Evolutionary conservation across 176 grass and related monocot genomes (phyloP).

Genomic region (Phyllostachys edulis): DNA sequence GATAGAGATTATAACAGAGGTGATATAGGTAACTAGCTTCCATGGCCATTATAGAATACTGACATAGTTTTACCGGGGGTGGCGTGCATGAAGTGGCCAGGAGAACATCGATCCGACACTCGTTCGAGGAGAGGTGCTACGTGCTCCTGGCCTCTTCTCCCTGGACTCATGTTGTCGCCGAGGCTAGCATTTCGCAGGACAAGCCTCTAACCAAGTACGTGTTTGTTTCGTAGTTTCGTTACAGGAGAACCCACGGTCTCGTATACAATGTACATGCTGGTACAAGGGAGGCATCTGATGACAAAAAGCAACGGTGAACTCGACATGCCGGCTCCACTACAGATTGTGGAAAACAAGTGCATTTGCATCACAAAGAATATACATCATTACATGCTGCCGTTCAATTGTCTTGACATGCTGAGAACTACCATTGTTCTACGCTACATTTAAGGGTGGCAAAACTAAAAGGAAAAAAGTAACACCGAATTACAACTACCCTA

Average conservation of each 20-base stretch:
- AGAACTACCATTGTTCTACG: slow-evolving; percentile 25
- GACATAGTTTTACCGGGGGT: no score
- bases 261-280: background rate
- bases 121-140: background rate
- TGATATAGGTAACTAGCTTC: no score
- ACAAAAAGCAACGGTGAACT: background rate
- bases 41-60: no score
- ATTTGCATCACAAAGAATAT: slow-evolving; percentile 52
- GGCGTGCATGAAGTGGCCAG: no score
- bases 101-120: no score
- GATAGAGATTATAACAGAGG: no score
- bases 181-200: background rate
- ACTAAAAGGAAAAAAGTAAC: slow-evolving; percentile 16
- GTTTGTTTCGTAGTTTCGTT: background rate
- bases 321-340: background rate
- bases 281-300: background rate
- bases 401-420: slow-evolving; percentile 26
- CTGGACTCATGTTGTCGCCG: background rate
- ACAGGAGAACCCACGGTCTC: background rate
- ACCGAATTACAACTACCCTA: slow-evolving; percentile 35
- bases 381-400: slow-evolving; percentile 55
- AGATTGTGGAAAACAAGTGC: slow-evolving; percentile 15
- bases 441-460: slow-evolving; percentile 19
- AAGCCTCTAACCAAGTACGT: no score
- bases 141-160: background rate